phyloP scores from a whole-genome alignment of 2,329 filamentous ascomycete genomes.

The Penicillium sp. region DNA sequence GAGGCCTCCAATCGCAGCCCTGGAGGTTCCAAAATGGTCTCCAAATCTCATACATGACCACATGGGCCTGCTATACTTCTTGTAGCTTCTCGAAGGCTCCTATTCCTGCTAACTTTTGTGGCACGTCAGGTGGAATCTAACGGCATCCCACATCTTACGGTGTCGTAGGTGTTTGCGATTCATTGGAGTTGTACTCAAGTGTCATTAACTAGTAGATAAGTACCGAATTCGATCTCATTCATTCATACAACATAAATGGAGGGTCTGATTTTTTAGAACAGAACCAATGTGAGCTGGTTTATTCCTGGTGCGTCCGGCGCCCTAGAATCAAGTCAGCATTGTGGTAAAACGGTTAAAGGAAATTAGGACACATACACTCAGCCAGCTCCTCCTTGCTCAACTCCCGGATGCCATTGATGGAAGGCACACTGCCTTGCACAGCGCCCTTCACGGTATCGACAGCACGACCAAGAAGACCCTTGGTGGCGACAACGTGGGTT shows the following conservation, averaged over 20 bases:
- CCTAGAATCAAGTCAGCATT: slow-evolving; percentile 24
- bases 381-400: slow-evolving; percentile 67
- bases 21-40: too few species aligned
- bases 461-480: slow-evolving; percentile 64
- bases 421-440: slow-evolving; percentile 69
- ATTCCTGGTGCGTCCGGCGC: slow-evolving; percentile 32
- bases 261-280: neutral
- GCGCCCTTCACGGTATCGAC: slow-evolving; percentile 75
- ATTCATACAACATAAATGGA: slow-evolving; percentile 5
- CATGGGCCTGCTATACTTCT: too few species aligned
- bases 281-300: neutral
- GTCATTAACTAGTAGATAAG: neutral
- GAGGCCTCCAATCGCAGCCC: too few species aligned
- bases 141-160: too few species aligned
- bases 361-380: slow-evolving; percentile 51
- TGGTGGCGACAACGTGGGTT: slow-evolving; percentile 68
- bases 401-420: slow-evolving; percentile 75
- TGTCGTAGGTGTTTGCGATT: too few species aligned
- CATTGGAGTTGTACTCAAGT: neutral
- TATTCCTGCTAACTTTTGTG: too few species aligned
- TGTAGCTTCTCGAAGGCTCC: too few species aligned
- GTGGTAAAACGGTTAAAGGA: neutral
- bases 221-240: slow-evolving; percentile 3
- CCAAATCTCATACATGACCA: too few species aligned
- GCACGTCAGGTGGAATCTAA: too few species aligned